Conservation (phyloP, 1,284 basidiomycete genomes). For the Ustilago sp. region DNA sequence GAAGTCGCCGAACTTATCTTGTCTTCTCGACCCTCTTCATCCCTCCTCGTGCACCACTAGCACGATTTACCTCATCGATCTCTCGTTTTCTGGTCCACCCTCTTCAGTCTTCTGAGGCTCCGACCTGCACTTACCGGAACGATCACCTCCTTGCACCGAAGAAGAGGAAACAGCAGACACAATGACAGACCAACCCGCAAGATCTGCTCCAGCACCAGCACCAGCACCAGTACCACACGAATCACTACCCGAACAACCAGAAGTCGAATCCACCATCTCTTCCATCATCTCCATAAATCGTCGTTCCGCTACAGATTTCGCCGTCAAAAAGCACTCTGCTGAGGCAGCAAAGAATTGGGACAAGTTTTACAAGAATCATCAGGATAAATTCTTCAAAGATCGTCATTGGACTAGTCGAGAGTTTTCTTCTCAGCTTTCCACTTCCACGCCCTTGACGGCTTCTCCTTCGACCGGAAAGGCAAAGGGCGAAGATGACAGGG, state of each 20-base stretch:
- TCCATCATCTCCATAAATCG: slow-evolving; percentile 50
- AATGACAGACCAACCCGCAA: neutral
- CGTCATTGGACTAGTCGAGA: slow-evolving; percentile 70
- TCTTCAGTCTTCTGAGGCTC: neutral
- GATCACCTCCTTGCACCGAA: neutral
- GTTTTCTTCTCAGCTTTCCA: slow-evolving; percentile 39
- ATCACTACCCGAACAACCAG: slow-evolving; percentile 14
- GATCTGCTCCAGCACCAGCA: neutral
- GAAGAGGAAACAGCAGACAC: neutral
- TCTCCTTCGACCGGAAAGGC: no score
- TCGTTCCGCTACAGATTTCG: slow-evolving; percentile 50
- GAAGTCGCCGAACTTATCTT: slow-evolving; percentile 1
- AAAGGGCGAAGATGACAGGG: slow-evolving; percentile 33
- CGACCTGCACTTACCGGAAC: neutral
- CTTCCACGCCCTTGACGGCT: no score
- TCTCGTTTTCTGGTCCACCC: neutral
- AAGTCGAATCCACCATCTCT: slow-evolving; percentile 31
- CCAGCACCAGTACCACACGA: slow-evolving; percentile 22
- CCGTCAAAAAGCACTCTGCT: slow-evolving; percentile 58
- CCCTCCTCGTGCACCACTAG: neutral
- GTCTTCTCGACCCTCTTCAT: neutral
- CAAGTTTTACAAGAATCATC: slow-evolving; percentile 69
- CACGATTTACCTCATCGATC: no score
- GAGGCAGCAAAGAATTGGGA: slow-evolving; percentile 68
- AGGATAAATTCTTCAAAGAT: slow-evolving; percentile 69